A percentile compares a stretch with the other conserved stretches of the same genome.
These are phyloP conservation scores for Pascua guehoae DNA, from an alignment of 1,284 basidiomycete genomes.

Conservation along the genomic window DNA sequence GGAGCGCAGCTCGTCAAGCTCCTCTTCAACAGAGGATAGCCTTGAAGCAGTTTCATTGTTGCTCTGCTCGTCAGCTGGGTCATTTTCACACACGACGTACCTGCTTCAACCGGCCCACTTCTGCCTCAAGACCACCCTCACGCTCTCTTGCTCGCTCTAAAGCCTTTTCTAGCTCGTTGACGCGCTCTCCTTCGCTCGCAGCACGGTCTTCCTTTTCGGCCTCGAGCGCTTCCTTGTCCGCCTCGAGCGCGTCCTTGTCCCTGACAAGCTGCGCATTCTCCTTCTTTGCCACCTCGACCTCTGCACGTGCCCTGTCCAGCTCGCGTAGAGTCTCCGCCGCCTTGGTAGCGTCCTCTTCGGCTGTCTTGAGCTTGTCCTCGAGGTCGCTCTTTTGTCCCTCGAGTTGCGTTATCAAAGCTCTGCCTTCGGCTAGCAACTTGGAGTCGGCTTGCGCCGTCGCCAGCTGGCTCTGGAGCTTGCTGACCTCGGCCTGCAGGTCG, in stretches of 20 bases:
- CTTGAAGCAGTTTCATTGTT: constrained; percentile 24
- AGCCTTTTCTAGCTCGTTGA: constrained; percentile 34
- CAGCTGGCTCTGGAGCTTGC: constrained; percentile 21
- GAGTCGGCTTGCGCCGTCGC: constrained; percentile 28
- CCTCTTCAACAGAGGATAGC: constrained; percentile 2
- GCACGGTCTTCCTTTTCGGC: constrained; percentile 13
- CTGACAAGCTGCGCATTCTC: background rate
- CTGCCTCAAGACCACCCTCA: constrained; percentile 44
- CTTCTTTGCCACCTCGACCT: constrained; percentile 8
- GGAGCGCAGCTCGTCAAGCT: constrained; percentile 6
- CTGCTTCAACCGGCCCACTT: constrained; percentile 42
- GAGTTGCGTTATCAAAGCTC: constrained; percentile 27
- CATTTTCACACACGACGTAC: constrained; percentile 23
- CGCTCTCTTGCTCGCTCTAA: constrained; percentile 42
- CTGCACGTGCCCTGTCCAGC: constrained; percentile 10
- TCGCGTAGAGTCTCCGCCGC: constrained; percentile 13
- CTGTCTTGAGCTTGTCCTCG: constrained; percentile 11
- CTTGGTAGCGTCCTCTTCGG: constrained; percentile 13
- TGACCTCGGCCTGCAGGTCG: constrained; percentile 34
- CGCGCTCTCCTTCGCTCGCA: constrained; percentile 16
- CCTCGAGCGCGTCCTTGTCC: background rate
- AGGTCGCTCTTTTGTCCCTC: constrained; percentile 36
- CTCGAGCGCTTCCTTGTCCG: constrained; percentile 6
- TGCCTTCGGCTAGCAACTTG: constrained; percentile 33
- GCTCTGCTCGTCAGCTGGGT: constrained; percentile 17